Percentiles rank a stretch among this genome's conserved stretches.
Conservation (phyloP, 345 rosid species). For the Syzygium jambos region DNA sequence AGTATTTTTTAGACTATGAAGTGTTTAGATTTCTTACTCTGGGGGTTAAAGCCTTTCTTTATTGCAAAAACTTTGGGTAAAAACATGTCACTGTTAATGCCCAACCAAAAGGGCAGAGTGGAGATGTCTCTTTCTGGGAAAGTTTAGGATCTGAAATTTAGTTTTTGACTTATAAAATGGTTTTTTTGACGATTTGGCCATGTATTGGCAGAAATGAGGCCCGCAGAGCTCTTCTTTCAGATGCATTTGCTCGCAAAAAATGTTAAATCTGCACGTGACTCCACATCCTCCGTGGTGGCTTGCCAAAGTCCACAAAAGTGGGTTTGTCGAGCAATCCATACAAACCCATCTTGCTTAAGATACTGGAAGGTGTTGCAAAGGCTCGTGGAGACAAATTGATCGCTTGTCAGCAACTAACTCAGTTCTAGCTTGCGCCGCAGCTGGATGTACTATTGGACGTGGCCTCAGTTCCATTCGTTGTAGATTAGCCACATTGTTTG, state of each 20-base stretch:
- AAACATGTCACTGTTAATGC: background rate
- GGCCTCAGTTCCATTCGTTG: background rate
- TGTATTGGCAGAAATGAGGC: conserved; percentile 60
- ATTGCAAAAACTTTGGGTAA: background rate
- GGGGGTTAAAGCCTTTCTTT: background rate
- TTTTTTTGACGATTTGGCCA: background rate
- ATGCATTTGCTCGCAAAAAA: conserved; percentile 82
- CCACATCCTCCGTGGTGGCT: conserved; percentile 31
- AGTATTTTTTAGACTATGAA: background rate
- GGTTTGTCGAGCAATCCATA: conserved; percentile 84
- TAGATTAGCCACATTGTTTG: background rate
- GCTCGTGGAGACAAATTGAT: conserved; percentile 21
- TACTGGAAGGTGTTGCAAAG: conserved; percentile 72
- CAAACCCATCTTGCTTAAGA: conserved; percentile 63
- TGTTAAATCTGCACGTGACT: conserved; percentile 18
- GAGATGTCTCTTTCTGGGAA: background rate
- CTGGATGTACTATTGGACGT: background rate
- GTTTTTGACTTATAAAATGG: background rate
- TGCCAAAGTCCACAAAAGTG: conserved; percentile 69
- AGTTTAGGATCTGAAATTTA: background rate
- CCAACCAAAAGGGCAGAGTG: background rate
- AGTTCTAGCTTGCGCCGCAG: background rate
- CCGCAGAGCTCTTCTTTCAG: conserved; percentile 82
- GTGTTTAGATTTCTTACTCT: background rate
- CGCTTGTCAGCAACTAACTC: background rate